Evolutionary conservation across 2,329 filamentous ascomycete species (phyloP).

Genomic region (Nemania diffusa): DNA sequence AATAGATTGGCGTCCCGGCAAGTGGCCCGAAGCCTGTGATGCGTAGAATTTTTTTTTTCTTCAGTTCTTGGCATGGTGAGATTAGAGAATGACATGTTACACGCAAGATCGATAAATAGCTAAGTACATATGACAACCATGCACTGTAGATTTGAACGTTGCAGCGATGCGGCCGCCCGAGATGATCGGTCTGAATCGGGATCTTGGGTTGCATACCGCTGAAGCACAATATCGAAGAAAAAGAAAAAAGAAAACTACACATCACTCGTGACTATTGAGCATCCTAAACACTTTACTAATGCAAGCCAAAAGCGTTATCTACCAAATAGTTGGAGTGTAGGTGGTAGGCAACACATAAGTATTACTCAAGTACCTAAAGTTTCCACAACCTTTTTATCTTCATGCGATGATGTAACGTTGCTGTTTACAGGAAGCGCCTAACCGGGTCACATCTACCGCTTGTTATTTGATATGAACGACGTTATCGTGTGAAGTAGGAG

Average conservation of each 20-base stretch:
- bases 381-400: not conserved
- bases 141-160: slow-evolving; percentile 17
- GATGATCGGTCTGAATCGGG: not conserved
- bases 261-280: not conserved
- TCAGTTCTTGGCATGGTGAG: slow-evolving; percentile 15
- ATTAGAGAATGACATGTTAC: slow-evolving; percentile 20
- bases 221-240: not conserved
- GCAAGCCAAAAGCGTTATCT: not conserved
- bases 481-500: not conserved
- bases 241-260: not conserved
- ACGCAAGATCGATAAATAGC: slow-evolving; percentile 8
- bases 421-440: not conserved
- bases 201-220: not conserved
- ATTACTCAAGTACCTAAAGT: not conserved
- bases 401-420: not conserved
- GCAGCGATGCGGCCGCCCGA: not conserved
- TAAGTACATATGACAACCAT: slow-evolving; percentile 5
- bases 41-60: not conserved
- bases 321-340: not conserved
- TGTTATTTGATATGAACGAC: slow-evolving; percentile 1
- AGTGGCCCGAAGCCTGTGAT: not conserved
- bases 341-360: not conserved
- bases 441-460: not conserved
- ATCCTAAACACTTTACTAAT: not conserved
- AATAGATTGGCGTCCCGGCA: slow-evolving; percentile 5